Base-by-base conservation (phyloP, 176 grass and related monocot genomes). In the Tillandsia fasciculata region DNA sequence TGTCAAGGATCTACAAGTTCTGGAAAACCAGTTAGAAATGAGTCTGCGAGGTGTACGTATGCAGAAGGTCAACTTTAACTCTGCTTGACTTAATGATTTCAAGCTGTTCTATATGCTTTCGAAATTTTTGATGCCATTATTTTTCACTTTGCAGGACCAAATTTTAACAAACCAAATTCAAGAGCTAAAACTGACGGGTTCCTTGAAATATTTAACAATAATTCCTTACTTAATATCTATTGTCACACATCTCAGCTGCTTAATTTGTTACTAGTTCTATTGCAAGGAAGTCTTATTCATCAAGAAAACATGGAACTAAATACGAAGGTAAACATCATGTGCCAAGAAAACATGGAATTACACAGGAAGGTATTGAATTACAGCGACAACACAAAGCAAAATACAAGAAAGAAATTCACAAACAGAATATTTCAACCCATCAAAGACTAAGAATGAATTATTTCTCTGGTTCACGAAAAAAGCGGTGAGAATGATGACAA, bases 221-320 rank as follows among this genome's bases (percentile, higher is more conserved):
- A 51, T 6, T 26, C 33, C 14, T 24, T 53, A 64, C 26, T 24
- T 52, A 63, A 64, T 18, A 83, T 42, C 33, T 42, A 6, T 42
- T 42, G 4, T 42, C 33, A 42, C 33, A 42, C 33, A 42, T 42
- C 33, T 42, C 33, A 68, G 33, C 23, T 73, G 47, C 12, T 49
- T 66, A 42, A 76, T 22, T 27, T 29, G 53, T 69, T 63, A 68
- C 20, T 61, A 48, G 18, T 20, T 67, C 13, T 65, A 29, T n/a
- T 54, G 65, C 83, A 90, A 83, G 72, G 87, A 74, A 71, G 61
- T 28, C 49, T 83, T 66, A 85, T 90, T 75, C 83, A 85, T 23
- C 76, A 85, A 61, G 83, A 90, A 80, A 90, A 90, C 68, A 71
- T 85, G 17, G 87, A 90, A 71, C 83, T 90, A 20, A 51, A 66